phyloP scores from a whole-genome alignment of 805 yeast species.

The Limtongia smithiae region DNA sequence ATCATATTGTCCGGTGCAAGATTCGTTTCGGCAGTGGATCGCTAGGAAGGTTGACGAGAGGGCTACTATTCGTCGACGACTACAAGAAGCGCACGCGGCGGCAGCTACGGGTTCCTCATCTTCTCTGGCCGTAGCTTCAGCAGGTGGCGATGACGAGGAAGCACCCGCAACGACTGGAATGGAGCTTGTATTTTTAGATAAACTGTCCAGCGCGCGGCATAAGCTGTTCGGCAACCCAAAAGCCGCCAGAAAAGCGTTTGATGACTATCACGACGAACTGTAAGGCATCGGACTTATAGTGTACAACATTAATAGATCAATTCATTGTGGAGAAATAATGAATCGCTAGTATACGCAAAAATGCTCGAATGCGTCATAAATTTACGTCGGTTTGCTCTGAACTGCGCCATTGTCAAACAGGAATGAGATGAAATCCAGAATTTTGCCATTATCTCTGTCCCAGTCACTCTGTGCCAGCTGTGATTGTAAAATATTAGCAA shows the following conservation, averaged over 20 bases:
- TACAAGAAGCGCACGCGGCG: background rate
- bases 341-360: background rate
- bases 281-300: background rate
- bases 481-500: background rate
- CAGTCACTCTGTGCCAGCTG: constrained; percentile 39
- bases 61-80: background rate
- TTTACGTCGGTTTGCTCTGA: too few relatives aligned
- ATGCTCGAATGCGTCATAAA: background rate
- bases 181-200: constrained; percentile 41
- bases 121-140: constrained; percentile 18
- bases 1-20: constrained; percentile 35
- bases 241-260: constrained; percentile 56
- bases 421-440: constrained; percentile 36
- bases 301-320: background rate
- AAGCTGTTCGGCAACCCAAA: constrained; percentile 72
- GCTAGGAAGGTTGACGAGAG: constrained; percentile 40
- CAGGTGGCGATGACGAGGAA: constrained; percentile 31
- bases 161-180: too few relatives aligned
- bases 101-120: background rate
- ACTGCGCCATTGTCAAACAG: constrained; percentile 31
- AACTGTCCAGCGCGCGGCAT: constrained; percentile 53
- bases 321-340: too few relatives aligned
- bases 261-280: constrained; percentile 41
- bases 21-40: constrained; percentile 62
- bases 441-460: constrained; percentile 36